Percentiles rank a stretch among this genome's conserved stretches.
These are phyloP conservation scores for Colletotrichum sp. DNA, from an alignment of 2,329 filamentous ascomycete species.

Conservation along the genomic window DNA sequence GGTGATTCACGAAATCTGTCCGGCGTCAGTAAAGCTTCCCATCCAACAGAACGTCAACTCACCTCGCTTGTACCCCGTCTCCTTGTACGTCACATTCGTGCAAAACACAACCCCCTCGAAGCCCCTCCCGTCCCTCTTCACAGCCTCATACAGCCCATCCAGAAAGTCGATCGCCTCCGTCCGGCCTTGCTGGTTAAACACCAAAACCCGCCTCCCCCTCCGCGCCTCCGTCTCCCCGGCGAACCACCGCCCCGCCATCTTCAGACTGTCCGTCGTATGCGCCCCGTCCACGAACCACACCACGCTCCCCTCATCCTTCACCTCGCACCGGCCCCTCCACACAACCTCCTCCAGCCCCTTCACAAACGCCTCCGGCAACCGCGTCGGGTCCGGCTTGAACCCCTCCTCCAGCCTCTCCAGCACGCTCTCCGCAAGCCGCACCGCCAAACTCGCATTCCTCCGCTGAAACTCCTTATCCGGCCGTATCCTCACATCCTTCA, in stretches of 20 bases:
- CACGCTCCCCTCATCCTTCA: constrained; percentile 45
- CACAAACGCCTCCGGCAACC: constrained; percentile 60
- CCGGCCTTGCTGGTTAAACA: constrained; percentile 86
- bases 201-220: constrained; percentile 50
- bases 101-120: constrained; percentile 86
- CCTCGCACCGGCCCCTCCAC: constrained; percentile 81
- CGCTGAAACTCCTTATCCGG: constrained; percentile 61
- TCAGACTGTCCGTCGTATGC: constrained; percentile 85
- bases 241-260: constrained; percentile 80
- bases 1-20: constrained; percentile 61
- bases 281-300: constrained; percentile 89
- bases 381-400: background rate
- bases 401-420: constrained; percentile 44
- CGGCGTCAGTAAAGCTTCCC: background rate
- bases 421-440: constrained; percentile 54
- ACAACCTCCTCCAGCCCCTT: constrained; percentile 70
- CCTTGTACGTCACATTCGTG: constrained; percentile 70
- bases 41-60: constrained; percentile 4
- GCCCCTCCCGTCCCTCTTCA: constrained; percentile 42
- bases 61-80: constrained; percentile 51
- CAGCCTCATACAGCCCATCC: constrained; percentile 62
- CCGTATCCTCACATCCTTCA: constrained; percentile 50
- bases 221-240: constrained; percentile 60
- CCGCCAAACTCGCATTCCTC: constrained; percentile 63
- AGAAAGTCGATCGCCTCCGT: constrained; percentile 48